Base-by-base conservation (phyloP, 129 eudicot genomes). In the Oenanthe sinensis region DNA sequence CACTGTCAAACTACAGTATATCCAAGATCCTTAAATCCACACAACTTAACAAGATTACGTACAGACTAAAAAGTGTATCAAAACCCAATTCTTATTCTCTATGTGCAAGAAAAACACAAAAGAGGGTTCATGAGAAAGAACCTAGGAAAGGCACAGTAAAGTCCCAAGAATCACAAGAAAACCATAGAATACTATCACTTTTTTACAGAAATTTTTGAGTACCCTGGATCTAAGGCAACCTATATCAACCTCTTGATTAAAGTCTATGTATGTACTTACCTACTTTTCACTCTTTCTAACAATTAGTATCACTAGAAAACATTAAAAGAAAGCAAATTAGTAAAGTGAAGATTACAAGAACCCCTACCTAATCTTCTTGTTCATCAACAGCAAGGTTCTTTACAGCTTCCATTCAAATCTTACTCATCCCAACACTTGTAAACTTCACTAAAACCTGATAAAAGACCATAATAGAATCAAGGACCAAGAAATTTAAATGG, bases 191-290 rank as follows among this genome's bases (percentile, higher is more conserved):
- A 83, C 72, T 4, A 70, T 77, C 72, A 80, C 78, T 82, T 86
- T 85, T 80, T 79, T 74, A 75, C 82, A 74, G 1, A 33, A 58
- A 86, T 80, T 71, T 78, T 78, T n/a, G 65, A 88, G 88, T 92
- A 78, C 86, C 97, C 97, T 81, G 86, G 90, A 90, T 89, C 92
- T 81, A 87, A 88, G 96, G 97, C 83, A 92, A 92, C 81, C 73
- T 50, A 83, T 81, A 78, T 86, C 86, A 89, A 89, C 94, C 90
- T 77, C 88, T 81, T 74, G 79, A 84, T 45, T 37, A 72, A 43
- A 72, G 52, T 22, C 50, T 42, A 24, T 71, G 19, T 1, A 67
- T 15, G 1, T 22, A 20, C 4, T 26, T 58, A 6, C n/a, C 67
- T 79, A 48, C 16, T 48, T 60, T 79, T 79, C 68, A 81, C 76